Evolutionary conservation across 306 rosid species (phyloP).

Genomic region (Arachis stenosperma): DNA sequence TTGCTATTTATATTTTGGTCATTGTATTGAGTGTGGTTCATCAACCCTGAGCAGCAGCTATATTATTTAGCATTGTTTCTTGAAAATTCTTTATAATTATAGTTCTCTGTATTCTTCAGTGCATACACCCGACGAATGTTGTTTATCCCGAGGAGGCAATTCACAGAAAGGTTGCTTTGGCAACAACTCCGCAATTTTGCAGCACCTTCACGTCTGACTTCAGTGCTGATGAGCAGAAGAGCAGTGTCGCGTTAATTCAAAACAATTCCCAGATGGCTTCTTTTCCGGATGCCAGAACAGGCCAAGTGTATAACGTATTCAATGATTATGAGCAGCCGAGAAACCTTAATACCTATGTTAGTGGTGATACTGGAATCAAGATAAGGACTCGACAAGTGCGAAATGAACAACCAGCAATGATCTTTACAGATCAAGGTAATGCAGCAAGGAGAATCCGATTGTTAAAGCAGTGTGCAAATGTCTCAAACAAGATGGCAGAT

Average conservation of each 20-base stretch:
- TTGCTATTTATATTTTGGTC: constrained; percentile 16
- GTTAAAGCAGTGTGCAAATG: neutral
- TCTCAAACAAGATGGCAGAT: constrained; percentile 19
- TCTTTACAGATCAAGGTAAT: constrained; percentile 29
- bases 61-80: constrained; percentile 18
- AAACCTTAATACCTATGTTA: constrained; percentile 33
- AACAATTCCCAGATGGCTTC: constrained; percentile 43
- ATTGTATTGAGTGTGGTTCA: constrained; percentile 16
- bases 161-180: constrained; percentile 41
- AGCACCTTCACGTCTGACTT: constrained; percentile 29
- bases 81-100: constrained; percentile 24
- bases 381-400: constrained; percentile 43
- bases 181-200: constrained; percentile 38
- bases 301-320: constrained; percentile 30
- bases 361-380: constrained; percentile 50
- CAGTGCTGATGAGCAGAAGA: constrained; percentile 27
- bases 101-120: constrained; percentile 44
- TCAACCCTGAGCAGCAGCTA: constrained; percentile 25
- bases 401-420: constrained; percentile 28
- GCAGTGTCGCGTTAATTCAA: constrained; percentile 33
- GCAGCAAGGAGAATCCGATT: constrained; percentile 74
- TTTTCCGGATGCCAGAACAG: constrained; percentile 43
- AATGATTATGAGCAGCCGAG: constrained; percentile 41
- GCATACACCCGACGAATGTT: constrained; percentile 26
- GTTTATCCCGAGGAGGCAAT: constrained; percentile 34